Evolutionary conservation across 352 stramenopile genomes (phyloP).

Genomic region (Phytophthora hibernalis): DNA sequence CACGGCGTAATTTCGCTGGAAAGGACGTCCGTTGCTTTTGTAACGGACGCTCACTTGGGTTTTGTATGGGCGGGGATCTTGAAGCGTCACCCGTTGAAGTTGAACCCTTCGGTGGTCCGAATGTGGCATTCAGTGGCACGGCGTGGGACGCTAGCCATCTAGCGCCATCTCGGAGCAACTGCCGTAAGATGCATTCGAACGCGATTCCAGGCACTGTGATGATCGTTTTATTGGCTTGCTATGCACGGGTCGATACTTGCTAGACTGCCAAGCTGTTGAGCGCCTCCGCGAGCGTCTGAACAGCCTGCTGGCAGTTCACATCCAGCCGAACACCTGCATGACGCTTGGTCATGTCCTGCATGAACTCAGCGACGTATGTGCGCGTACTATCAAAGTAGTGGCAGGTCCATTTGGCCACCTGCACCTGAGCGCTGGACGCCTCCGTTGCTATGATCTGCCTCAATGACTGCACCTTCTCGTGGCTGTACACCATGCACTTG

Average conservation of each 20-base stretch:
- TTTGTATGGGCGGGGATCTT: slow-evolving; percentile 28
- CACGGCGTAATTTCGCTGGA: not conserved
- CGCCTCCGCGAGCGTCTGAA: slow-evolving; percentile 35
- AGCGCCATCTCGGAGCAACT: slow-evolving; percentile 5
- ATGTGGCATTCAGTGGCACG: not conserved
- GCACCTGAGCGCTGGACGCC: slow-evolving; percentile 7
- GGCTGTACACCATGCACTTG: slow-evolving; percentile 50
- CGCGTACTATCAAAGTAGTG: slow-evolving; percentile 42
- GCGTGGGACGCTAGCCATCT: slow-evolving; percentile 12
- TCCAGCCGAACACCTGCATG: slow-evolving; percentile 23
- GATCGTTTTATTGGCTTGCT: not conserved
- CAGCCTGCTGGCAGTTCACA: slow-evolving; percentile 27
- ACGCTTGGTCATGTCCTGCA: slow-evolving; percentile 31
- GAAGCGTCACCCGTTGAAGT: slow-evolving; percentile 38
- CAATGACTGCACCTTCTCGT: slow-evolving; percentile 31
- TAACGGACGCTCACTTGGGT: slow-evolving; percentile 20
- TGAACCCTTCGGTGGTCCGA: slow-evolving; percentile 4
- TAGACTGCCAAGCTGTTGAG: slow-evolving; percentile 26
- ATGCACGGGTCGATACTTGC: not conserved
- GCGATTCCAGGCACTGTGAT: too few species aligned
- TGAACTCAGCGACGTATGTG: slow-evolving; percentile 30
- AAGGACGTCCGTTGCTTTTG: slow-evolving; percentile 16
- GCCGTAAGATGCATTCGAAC: slow-evolving; percentile 1
- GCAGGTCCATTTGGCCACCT: slow-evolving; percentile 23
- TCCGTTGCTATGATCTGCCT: slow-evolving; percentile 21